Base-by-base conservation (phyloP, 2,329 filamentous ascomycete species). In the Calonectria honghensis region DNA sequence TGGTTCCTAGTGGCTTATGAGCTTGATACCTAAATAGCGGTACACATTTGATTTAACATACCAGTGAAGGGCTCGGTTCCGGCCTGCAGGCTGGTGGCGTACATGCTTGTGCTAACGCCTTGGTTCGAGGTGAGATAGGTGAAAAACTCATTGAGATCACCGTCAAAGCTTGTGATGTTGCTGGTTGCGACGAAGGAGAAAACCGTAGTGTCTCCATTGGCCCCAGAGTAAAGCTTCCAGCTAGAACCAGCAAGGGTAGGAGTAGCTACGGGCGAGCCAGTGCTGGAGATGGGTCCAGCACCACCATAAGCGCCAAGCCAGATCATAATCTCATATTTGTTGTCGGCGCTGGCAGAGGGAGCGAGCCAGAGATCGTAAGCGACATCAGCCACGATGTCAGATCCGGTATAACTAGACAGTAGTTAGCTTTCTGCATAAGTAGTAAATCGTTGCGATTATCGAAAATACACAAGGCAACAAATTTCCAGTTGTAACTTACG, bases 281-380 rank as follows among this genome's bases (percentile, higher is more conserved):
- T 65, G 2, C 73, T 68, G 0, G 77, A 79, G 31, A 93, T 92
- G 48, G 91, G 91, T 0, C 89, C 89, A 1, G 91, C 91, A 69
- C 90, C 90, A 37, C 91, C 91, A 61, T 91, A 85, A 3, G 88
- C 87, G 2, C 86, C 89, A 59, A 93, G 85, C 92, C 92, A 93
- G 79, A 93, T 87, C 92, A 93, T 93, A 82, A 93, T 88, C 84
- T 93, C 92, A 81, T 91, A 92, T 79, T 90, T 85, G 35, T 88
- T 80, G 7, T 73, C 81, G 61, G 82, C 83, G 1, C 87, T 84
- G 14, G 86, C 85, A 16, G 88, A 86, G 20, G 85, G 84, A 18
- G 86, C 85, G 39, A 91, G 91, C 86, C 92, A 93, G 51, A 93
- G 83, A 81, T 93, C 91, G 80, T 92, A 93, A 18, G 91, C 85